Percentiles rank a stretch among this genome's conserved stretches.
These are phyloP conservation scores for Blastobotrys proliferans DNA, from an alignment of 1,139 yeast species.

Conservation along the genomic window DNA sequence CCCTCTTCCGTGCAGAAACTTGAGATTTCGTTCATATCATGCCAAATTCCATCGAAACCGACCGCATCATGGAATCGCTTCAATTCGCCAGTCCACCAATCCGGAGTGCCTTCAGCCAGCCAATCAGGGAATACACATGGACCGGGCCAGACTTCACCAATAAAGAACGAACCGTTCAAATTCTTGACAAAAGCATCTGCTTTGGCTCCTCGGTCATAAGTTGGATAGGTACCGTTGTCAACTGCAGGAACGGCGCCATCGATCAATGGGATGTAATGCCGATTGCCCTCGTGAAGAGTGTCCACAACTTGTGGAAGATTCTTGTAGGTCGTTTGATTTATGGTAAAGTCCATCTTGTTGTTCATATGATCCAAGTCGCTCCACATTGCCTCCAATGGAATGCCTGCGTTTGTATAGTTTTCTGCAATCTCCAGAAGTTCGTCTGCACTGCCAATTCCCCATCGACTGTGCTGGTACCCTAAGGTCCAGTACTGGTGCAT, in stretches of 20 bases:
- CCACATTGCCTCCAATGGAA: constrained; percentile 24
- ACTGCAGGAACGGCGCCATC: constrained; percentile 35
- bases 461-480: constrained; percentile 27
- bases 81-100: constrained; percentile 32
- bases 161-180: constrained; percentile 23
- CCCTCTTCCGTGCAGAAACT: constrained; percentile 34
- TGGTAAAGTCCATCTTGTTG: constrained; percentile 34
- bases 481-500: constrained; percentile 33
- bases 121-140: constrained; percentile 39
- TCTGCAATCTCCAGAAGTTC: constrained; percentile 17
- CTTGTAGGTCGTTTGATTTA: constrained; percentile 31
- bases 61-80: constrained; percentile 28
- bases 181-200: constrained; percentile 34
- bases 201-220: constrained; percentile 32
- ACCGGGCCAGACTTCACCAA: constrained; percentile 25
- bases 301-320: constrained; percentile 27
- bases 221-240: constrained; percentile 29
- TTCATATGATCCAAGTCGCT: constrained; percentile 29
- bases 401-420: constrained; percentile 8
- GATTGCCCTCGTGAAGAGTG: constrained; percentile 29
- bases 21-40: constrained; percentile 39
- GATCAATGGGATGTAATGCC: constrained; percentile 36
- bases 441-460: constrained; percentile 17
- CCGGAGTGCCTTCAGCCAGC: constrained; percentile 29
- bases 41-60: constrained; percentile 38